Evolutionary conservation across 2,329 filamentous ascomycete species (phyloP), one percentile per base, ranked within the genome.

Genomic region (Fusarium compactum): DNA sequence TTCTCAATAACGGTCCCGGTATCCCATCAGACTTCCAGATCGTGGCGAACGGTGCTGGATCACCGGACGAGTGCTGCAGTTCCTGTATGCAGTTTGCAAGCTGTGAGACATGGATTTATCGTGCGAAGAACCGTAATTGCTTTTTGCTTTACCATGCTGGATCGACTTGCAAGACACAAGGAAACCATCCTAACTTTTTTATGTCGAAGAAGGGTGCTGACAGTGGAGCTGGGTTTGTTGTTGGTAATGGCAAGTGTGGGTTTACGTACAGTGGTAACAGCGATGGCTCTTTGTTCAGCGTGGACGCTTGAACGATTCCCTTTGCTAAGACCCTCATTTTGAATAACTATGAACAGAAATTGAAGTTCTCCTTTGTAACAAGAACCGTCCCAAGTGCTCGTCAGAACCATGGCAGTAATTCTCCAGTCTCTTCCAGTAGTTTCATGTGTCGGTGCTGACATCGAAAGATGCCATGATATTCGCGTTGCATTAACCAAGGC

Each of bases 261-360:
- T 66, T 27, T 6, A 66, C 55, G 0, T 66, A 65, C 14, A 67
- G 63, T 2, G 45, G 63, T 0, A 61, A 66, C 11, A 61, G 62
- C 1, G 63, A 65, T 18, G 62, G 38, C 6, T 43, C 45, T 0
- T 34, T 59, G 9, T 67, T 66, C 22, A 60, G 32, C 3, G 55
- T 61, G 0, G 43, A 66, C 25, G 4, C 12, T 15, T 64, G 3
- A 38, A 5, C 9, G 10, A 4, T 34, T 10, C 4, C 8, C 32
- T 34, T 34, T 30, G 29, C n/a, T 30, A 30, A 30, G 1, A 30
- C 12, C 29, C 2, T 30, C 29, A 3, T 11, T 10, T 18, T 10
- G 32, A 10, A 18, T 4, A n/a, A 4, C 9, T n/a, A n/a, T n/a
- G 5, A 5, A 38, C 7, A 11, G 9, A 11, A 38, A 11, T 38